Conservation (phyloP, 495 filamentous ascomycete genomes). For the Penicillium paradoxum region DNA sequence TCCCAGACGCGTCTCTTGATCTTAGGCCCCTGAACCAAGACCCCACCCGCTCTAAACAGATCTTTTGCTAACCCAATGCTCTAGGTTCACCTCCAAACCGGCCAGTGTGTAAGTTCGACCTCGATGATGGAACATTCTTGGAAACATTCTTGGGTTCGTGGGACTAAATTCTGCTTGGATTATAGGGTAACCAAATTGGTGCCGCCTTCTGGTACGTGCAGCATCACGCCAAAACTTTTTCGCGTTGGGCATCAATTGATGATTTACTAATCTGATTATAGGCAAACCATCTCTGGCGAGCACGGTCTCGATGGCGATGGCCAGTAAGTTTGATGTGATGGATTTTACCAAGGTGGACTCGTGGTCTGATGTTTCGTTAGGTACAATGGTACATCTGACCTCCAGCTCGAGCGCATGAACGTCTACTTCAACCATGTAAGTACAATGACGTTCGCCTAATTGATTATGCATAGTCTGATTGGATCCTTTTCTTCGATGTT, state of each 20-base stretch:
- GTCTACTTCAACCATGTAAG: conserved; percentile 99
- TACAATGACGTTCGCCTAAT: conserved; percentile 2
- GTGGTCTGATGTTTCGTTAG: conserved; percentile 46
- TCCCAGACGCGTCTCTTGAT: conserved; percentile 35
- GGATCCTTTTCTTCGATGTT: conserved; percentile 11
- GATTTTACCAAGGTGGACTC: conserved; percentile 14
- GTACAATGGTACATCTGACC: conserved; percentile 95
- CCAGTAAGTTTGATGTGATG: conserved; percentile 55
- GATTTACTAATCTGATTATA: conserved; percentile 38
- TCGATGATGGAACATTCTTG: conserved; percentile 8
- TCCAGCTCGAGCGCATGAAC: conserved; percentile 99
- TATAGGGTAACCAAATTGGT: conserved; percentile 99
- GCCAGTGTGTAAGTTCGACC: conserved; percentile 78
- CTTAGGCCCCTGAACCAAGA: conserved; percentile 36
- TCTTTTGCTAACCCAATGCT: conserved; percentile 35
- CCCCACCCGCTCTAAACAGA: conserved; percentile 43
- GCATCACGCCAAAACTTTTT: conserved; percentile 9
- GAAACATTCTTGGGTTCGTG: conserved; percentile 4
- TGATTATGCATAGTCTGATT: neutral
- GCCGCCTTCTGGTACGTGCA: conserved; percentile 90
- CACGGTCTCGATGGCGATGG: conserved; percentile 97
- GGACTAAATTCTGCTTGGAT: conserved; percentile 28
- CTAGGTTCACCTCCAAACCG: conserved; percentile 97
- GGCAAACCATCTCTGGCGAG: conserved; percentile 97
- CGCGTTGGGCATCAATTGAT: conserved; percentile 19